These are phyloP conservation scores for Fomitopsis pulvina DNA, from an alignment of 768 basidiomycete genomes.

Conservation along the genomic window DNA sequence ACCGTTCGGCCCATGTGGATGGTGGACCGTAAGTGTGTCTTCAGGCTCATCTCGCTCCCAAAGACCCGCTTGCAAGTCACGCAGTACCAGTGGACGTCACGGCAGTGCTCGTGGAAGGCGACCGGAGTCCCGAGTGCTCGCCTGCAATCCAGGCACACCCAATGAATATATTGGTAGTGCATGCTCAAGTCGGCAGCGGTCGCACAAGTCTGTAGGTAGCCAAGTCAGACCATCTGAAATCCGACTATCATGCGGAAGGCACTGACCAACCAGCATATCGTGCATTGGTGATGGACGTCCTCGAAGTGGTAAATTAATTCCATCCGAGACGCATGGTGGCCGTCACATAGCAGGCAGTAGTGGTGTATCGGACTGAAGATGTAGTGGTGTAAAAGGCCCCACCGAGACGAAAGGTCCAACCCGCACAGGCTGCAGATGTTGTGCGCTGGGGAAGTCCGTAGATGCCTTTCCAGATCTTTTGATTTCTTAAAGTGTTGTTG, in stretches of 20 bases:
- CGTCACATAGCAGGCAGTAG: conserved; percentile 49
- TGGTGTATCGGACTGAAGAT: conserved; percentile 40
- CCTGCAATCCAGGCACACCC: too few species aligned
- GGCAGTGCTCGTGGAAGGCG: conserved; percentile 28
- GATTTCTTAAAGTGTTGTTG: conserved; percentile 15
- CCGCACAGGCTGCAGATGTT: conserved; percentile 40
- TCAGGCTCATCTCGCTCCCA: conserved; percentile 31
- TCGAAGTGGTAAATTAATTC: conserved; percentile 37
- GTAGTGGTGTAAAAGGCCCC: conserved; percentile 42
- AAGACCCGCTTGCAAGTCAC: conserved; percentile 38
- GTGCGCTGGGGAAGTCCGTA: conserved; percentile 27
- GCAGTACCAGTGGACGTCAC: conserved; percentile 34
- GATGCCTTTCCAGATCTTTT: conserved; percentile 21
- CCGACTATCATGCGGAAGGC: too few species aligned
- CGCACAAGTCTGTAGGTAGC: too few species aligned
- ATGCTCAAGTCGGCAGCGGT: too few species aligned
- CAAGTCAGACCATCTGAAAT: too few species aligned
- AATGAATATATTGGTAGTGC: too few species aligned
- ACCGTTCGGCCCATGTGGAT: conserved; percentile 35
- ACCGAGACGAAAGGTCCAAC: conserved; percentile 34
- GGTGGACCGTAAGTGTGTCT: conserved; percentile 47
- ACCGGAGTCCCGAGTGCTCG: conserved; percentile 31
- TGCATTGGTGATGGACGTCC: conserved; percentile 37
- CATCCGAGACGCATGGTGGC: conserved; percentile 29
- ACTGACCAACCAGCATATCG: conserved; percentile 28